Conservation (phyloP, 345 rosid genomes). For the Zanthoxylum bungeanum region DNA sequence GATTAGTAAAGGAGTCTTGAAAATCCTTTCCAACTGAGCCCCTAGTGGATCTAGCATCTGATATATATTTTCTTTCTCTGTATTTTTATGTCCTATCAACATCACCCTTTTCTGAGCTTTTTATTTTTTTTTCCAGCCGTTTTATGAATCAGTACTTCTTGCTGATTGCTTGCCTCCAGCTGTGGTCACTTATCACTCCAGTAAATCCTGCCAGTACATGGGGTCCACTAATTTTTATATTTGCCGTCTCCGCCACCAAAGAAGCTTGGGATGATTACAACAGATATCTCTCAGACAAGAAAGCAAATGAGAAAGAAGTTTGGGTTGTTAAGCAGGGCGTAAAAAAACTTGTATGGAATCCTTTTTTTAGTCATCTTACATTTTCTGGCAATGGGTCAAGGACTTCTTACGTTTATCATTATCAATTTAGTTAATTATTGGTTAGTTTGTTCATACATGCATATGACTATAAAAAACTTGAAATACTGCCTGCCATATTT, state of each 20-base stretch:
- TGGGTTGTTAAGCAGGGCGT: slow-evolving; percentile 82
- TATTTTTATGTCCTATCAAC: background rate
- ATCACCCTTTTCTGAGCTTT: background rate
- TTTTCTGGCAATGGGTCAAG: background rate
- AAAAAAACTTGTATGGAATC: slow-evolving; percentile 71
- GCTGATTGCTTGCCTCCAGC: slow-evolving; percentile 99
- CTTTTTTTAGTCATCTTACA: background rate
- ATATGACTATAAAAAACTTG: background rate
- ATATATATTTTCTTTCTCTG: background rate
- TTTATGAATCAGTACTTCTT: slow-evolving; percentile 98
- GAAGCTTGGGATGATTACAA: slow-evolving; percentile 99
- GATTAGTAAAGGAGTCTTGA: background rate
- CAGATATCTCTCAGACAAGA: slow-evolving; percentile 89
- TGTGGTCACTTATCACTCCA: slow-evolving; percentile 98
- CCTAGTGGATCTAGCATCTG: background rate
- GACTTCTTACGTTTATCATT: background rate
- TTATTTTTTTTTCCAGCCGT: slow-evolving; percentile 62
- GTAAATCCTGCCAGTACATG: slow-evolving; percentile 99
- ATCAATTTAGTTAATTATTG: background rate
- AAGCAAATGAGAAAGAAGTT: slow-evolving; percentile 93
- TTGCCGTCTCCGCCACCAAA: slow-evolving; percentile 93
- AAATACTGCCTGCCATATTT: background rate
- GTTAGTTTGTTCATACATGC: slow-evolving; percentile 1
- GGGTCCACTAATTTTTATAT: slow-evolving; percentile 95
- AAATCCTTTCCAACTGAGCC: background rate